Percentiles rank a stretch among this genome's conserved stretches.
phyloP scores from a whole-genome alignment of 176 grass and related monocot species.

The Echinochloa phyllopogon region DNA sequence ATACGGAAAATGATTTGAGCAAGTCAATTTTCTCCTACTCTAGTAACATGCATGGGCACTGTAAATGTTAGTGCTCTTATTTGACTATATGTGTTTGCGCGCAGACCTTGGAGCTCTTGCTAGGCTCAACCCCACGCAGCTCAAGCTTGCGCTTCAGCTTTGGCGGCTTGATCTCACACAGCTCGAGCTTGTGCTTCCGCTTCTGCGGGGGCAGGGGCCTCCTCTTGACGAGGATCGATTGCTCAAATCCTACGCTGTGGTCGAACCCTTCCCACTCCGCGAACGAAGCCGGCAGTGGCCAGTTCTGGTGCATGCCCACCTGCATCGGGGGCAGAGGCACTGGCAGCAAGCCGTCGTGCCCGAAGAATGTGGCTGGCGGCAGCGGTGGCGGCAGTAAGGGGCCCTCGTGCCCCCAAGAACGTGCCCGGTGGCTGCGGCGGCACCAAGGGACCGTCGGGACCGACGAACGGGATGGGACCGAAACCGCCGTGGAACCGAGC shows the following conservation, averaged over 20 bases:
- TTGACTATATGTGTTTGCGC: not conserved
- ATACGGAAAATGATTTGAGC: not conserved
- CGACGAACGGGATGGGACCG: not conserved
- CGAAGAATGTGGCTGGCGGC: not conserved
- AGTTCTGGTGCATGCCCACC: not conserved
- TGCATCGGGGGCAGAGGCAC: not conserved
- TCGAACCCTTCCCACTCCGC: not conserved
- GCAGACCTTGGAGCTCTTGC: conserved; percentile 23
- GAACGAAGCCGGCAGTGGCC: not conserved
- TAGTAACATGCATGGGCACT: not conserved
- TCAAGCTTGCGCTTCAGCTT: conserved; percentile 38
- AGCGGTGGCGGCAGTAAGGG: not conserved
- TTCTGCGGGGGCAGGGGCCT: not conserved
- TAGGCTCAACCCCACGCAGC: conserved; percentile 22
- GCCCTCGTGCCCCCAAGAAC: not conserved
- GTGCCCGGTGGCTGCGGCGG: not conserved
- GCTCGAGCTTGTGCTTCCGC: conserved; percentile 37
- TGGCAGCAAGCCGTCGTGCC: not conserved
- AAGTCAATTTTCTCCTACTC: not conserved
- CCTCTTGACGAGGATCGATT: not conserved
- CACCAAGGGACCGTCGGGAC: not conserved
- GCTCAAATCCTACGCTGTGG: not conserved
- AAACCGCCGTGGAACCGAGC: conserved; percentile 14
- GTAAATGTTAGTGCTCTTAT: not conserved
- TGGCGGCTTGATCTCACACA: not conserved